Evolutionary conservation across 495 filamentous ascomycete genomes (phyloP).

Genomic region (Aspergillus incahuasiensis): DNA sequence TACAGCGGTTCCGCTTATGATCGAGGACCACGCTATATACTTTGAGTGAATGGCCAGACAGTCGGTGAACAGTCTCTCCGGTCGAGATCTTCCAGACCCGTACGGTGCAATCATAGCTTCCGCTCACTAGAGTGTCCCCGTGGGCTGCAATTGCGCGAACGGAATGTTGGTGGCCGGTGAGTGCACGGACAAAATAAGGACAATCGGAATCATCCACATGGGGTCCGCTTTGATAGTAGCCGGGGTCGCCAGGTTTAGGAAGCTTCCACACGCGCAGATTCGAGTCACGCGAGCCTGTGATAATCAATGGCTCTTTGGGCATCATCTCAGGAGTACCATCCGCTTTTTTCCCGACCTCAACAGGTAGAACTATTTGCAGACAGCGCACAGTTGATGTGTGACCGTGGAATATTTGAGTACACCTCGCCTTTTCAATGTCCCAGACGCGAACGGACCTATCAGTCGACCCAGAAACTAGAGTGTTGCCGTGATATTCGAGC

Average conservation of each 20-base stretch:
- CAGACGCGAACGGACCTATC: conserved; percentile 94
- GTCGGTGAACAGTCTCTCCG: conserved; percentile 80
- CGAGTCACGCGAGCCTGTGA: conserved; percentile 94
- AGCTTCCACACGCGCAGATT: conserved; percentile 94
- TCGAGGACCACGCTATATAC: conserved; percentile 98
- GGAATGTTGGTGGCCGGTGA: conserved; percentile 85
- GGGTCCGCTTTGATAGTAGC: conserved; percentile 71
- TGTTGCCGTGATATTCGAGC: conserved; percentile 92
- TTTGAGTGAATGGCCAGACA: conserved; percentile 86
- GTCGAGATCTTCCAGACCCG: conserved; percentile 97
- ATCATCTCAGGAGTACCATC: conserved; percentile 80
- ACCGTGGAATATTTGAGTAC: conserved; percentile 92
- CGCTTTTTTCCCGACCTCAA: conserved; percentile 62
- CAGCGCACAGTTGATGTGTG: conserved; percentile 97
- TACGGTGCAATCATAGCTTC: conserved; percentile 94
- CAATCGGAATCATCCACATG: conserved; percentile 78
- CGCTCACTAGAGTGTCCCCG: conserved; percentile 94
- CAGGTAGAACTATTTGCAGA: conserved; percentile 88
- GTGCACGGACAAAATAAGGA: conserved; percentile 85
- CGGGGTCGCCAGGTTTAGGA: conserved; percentile 69
- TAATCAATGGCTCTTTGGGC: conserved; percentile 90
- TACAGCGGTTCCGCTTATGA: conserved; percentile 86
- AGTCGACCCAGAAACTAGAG: conserved; percentile 91
- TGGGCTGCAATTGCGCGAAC: conserved; percentile 98
- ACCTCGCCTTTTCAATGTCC: conserved; percentile 89